These are phyloP conservation scores for Fusarium hainanense DNA, from an alignment of 2,329 filamentous ascomycete genomes.

Conservation along the genomic window DNA sequence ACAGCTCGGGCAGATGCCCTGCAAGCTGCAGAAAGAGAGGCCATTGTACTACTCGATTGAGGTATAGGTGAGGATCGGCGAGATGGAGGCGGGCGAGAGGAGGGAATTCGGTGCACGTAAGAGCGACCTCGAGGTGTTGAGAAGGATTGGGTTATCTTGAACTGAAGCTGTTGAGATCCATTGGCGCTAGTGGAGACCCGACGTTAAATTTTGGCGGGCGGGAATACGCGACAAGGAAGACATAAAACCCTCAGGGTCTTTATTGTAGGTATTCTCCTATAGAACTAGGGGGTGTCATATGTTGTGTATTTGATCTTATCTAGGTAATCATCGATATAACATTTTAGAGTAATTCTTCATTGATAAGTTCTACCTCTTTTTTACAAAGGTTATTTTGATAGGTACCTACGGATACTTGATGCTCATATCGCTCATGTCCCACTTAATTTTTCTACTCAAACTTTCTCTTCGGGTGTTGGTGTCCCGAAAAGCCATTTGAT, in stretches of 20 bases:
- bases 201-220: conserved; percentile 51
- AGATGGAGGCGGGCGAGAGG: conserved; percentile 22
- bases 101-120: conserved; percentile 35
- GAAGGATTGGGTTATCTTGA: conserved; percentile 31
- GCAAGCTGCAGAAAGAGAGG: conserved; percentile 72
- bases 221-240: conserved; percentile 14
- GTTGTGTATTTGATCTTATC: not conserved
- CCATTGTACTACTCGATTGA: conserved; percentile 62
- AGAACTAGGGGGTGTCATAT: not conserved
- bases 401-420: not conserved
- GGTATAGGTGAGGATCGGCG: conserved; percentile 39
- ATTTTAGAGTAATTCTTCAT: not conserved
- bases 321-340: fast-evolving
- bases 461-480: not conserved
- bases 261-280: too few species aligned
- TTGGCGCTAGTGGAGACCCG: conserved; percentile 31
- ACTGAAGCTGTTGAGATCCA: conserved; percentile 28
- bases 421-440: not conserved
- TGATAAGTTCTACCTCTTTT: not conserved
- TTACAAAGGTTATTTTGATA: not conserved
- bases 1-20: conserved; percentile 72
- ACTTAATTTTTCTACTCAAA: conserved; percentile 8
- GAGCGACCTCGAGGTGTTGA: conserved; percentile 41
- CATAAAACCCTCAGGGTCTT: conserved; percentile 16
- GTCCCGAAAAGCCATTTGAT: conserved; percentile 1